Base-by-base conservation (phyloP, 306 rosid genomes). In the Oemleria cerasiformis region DNA sequence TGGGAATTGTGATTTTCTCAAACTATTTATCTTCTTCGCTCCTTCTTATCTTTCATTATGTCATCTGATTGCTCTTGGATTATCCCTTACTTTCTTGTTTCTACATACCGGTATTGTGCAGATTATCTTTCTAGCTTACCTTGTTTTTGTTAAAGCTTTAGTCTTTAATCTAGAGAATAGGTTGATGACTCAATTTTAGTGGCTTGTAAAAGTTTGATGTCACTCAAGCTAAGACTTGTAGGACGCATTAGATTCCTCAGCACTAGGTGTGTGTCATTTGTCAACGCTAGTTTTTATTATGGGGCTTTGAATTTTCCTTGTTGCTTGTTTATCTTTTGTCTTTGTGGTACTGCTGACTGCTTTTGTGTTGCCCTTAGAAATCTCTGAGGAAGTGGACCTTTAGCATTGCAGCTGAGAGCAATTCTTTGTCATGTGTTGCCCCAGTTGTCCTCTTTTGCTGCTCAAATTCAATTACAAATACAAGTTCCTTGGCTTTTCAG, bases 1-100 rank as follows among this genome's bases (percentile, higher is more conserved):
- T 63, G 86, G 85, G 77, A 69, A 78, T 63, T 87, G 84, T 70
- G 72, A 62, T n/a, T 82, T 77, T 75, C 74, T 59, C 58, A 78
- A 72, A 41, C 60, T 59, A 63, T 75, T 73, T 78, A 78, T 82
- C 38, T 47, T 58, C 65, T 38, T 57, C 51, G 44, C 75, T 69
- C 83, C 21, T 66, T 71, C 34, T 64, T 53, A 41, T 72, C 65
- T 68, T 67, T 71, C n/a, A 66, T 81, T 75, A 48, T 61, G 34
- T 8, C 68, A 76, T 76, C 76, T 41, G 66, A 49, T 34, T 79
- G 65, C 77, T 60, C 47, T 7, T 56, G 14, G 20, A 51, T 73
- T 39, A 30, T 8, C 43, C 21, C 6, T 41, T 45, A 25, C 9
- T 36, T 25, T 67, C 13, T 48, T n/a, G 6, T n/a, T 59, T 9